Evolutionary conservation across 805 yeast species (phyloP).

Genomic region (Yarrowia sp.): DNA sequence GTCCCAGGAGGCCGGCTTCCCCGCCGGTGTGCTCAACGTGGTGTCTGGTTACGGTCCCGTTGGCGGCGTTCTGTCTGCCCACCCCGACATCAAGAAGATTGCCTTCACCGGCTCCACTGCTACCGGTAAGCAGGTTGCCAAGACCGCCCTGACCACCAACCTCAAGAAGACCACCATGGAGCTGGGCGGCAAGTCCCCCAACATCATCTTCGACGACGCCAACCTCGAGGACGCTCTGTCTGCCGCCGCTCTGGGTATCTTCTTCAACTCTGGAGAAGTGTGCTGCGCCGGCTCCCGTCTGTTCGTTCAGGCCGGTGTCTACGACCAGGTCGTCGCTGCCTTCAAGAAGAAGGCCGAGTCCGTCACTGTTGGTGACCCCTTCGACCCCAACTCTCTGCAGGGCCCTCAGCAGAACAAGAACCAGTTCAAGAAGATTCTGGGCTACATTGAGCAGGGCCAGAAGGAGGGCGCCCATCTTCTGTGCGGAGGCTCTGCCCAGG

Average conservation of each 20-base stretch:
- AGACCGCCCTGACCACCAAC: conserved; percentile 69
- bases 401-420: conserved; percentile 87
- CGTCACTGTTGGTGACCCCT: conserved; percentile 76
- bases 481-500: conserved; percentile 71
- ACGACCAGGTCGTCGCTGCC: conserved; percentile 71
- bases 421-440: conserved; percentile 77
- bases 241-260: conserved; percentile 78
- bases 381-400: conserved; percentile 73
- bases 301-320: conserved; percentile 81
- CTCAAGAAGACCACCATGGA: conserved; percentile 90
- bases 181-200: conserved; percentile 96
- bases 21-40: conserved; percentile 77
- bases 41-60: conserved; percentile 71
- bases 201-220: conserved; percentile 85
- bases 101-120: conserved; percentile 96
- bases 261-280: conserved; percentile 94
- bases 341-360: conserved; percentile 61
- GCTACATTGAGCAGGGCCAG: conserved; percentile 76
- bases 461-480: conserved; percentile 82
- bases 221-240: conserved; percentile 76
- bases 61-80: conserved; percentile 71
- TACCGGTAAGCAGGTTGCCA: conserved; percentile 81
- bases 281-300: conserved; percentile 94
- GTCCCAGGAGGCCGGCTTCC: conserved; percentile 72
- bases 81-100: conserved; percentile 75